phyloP scores from a whole-genome alignment of 495 filamentous ascomycete genomes.

The Ascodesmis nigricans region DNA sequence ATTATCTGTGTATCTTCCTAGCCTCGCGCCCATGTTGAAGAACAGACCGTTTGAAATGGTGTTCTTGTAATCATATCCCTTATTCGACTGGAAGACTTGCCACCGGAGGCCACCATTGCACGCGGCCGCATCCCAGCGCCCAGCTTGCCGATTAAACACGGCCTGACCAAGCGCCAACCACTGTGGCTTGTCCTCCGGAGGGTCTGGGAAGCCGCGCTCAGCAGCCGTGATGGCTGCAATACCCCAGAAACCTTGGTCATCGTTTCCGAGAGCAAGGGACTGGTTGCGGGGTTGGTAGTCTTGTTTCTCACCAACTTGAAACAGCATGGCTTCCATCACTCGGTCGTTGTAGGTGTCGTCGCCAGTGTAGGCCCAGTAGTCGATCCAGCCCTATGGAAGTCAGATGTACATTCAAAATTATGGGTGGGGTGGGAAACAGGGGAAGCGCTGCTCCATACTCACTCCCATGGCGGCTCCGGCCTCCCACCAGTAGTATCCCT shows the following conservation, averaged over 20 bases:
- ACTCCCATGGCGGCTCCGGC: slow-evolving; percentile 21
- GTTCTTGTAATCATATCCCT: slow-evolving; percentile 65
- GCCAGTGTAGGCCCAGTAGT: slow-evolving; percentile 60
- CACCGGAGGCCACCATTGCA: slow-evolving; percentile 57
- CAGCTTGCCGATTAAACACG: slow-evolving; percentile 50
- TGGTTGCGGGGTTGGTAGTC: slow-evolving; percentile 56
- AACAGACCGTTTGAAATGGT: slow-evolving; percentile 60
- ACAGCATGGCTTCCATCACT: slow-evolving; percentile 39
- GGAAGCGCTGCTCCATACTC: slow-evolving; percentile 8
- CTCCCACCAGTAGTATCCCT: slow-evolving; percentile 23
- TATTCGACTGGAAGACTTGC: slow-evolving; percentile 67
- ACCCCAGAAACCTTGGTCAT: slow-evolving; percentile 73
- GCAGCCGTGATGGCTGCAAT: slow-evolving; percentile 50
- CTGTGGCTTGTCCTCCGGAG: slow-evolving; percentile 33
- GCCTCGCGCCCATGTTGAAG: slow-evolving; percentile 54
- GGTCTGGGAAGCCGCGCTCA: slow-evolving; percentile 50
- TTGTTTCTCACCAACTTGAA: slow-evolving; percentile 39
- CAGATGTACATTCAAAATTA: not conserved
- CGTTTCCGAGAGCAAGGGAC: slow-evolving; percentile 56
- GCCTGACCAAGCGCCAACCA: slow-evolving; percentile 58
- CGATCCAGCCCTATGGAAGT: slow-evolving; percentile 26
- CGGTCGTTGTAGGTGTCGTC: slow-evolving; percentile 47
- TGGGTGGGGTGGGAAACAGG: not conserved
- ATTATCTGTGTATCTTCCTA: slow-evolving; percentile 58
- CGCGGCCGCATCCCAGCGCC: slow-evolving; percentile 43